A percentile compares a stretch with the other conserved stretches of the same genome.
Conservation (phyloP, 2,329 filamentous ascomycete species). For the Akanthomyces lecanii region DNA sequence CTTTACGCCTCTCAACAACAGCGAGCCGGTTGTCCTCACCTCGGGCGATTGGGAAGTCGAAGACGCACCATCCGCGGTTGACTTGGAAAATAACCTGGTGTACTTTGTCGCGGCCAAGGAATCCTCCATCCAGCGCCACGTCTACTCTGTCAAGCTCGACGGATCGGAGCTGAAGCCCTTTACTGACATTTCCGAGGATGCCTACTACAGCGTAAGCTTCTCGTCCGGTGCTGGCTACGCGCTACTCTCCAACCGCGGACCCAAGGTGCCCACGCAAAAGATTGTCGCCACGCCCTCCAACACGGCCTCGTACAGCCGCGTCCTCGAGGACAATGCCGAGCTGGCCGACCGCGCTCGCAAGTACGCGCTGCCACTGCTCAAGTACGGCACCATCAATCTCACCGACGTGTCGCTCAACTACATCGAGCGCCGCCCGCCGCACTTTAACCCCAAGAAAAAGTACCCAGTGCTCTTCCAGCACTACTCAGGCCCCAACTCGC, state of each 20-base stretch:
- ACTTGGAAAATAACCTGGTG: conserved; percentile 78
- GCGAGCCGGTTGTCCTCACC: conserved; percentile 80
- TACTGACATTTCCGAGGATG: conserved; percentile 68
- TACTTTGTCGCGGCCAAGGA: conserved; percentile 89
- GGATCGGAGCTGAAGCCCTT: conserved; percentile 69
- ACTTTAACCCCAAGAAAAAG: conserved; percentile 77
- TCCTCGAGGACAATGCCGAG: conserved; percentile 72
- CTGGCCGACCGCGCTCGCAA: conserved; percentile 66
- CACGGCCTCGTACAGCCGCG: conserved; percentile 57
- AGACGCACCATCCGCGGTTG: conserved; percentile 75
- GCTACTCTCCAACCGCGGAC: conserved; percentile 79
- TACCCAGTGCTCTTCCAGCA: conserved; percentile 95
- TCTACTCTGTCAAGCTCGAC: conserved; percentile 85
- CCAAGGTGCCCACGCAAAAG: conserved; percentile 84
- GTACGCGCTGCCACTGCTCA: conserved; percentile 76
- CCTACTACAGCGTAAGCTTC: conserved; percentile 80
- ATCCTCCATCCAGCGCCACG: conserved; percentile 81
- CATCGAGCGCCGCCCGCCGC: conserved; percentile 81
- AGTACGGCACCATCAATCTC: conserved; percentile 81
- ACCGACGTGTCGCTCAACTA: conserved; percentile 63
- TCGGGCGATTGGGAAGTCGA: conserved; percentile 91
- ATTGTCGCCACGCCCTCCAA: conserved; percentile 79
- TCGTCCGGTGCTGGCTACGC: conserved; percentile 77
- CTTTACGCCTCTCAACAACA: conserved; percentile 81
- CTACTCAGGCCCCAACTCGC: conserved; percentile 92